These are phyloP conservation scores for Tylopilus sp. DNA, from an alignment of 1,284 basidiomycete species.

Conservation along the genomic window DNA sequence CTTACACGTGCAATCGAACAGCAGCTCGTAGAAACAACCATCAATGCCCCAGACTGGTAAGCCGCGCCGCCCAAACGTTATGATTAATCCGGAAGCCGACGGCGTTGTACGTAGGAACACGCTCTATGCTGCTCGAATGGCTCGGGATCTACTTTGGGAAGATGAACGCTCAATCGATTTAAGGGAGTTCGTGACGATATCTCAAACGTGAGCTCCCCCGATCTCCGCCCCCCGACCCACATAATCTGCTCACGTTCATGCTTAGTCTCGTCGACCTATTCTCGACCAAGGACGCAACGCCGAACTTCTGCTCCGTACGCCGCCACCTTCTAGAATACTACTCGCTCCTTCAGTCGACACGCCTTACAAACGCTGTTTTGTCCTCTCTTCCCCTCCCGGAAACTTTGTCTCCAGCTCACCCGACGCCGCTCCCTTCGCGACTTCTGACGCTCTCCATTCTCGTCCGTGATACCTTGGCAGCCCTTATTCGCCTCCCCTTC, in stretches of 20 bases:
- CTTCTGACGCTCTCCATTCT: conserved; percentile 76
- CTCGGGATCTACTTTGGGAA: conserved; percentile 86
- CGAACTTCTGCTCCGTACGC: conserved; percentile 60
- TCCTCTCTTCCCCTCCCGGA: conserved; percentile 75
- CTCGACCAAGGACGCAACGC: conserved; percentile 58
- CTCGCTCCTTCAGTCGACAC: conserved; percentile 77
- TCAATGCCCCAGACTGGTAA: conserved; percentile 93
- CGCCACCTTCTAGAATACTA: conserved; percentile 80
- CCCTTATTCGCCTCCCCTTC: conserved; percentile 75
- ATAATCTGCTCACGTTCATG: conserved; percentile 27
- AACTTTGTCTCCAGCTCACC: conserved; percentile 71
- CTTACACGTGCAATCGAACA: conserved; percentile 74
- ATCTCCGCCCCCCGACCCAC: conserved; percentile 21
- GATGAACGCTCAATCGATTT: conserved; percentile 70
- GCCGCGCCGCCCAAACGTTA: conserved; percentile 4
- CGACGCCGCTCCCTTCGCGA: conserved; percentile 74
- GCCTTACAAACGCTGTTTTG: conserved; percentile 79
- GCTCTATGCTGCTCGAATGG: conserved; percentile 82
- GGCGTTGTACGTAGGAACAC: conserved; percentile 62
- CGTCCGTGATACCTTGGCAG: conserved; percentile 70
- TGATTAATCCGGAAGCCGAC: conserved; percentile 12
- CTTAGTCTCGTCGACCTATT: conserved; percentile 81
- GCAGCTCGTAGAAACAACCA: conserved; percentile 71
- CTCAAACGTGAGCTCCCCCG: conserved; percentile 70
- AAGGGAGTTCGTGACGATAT: conserved; percentile 74